phyloP scores from a whole-genome alignment of 768 basidiomycete genomes.

The Boletellus ananas region DNA sequence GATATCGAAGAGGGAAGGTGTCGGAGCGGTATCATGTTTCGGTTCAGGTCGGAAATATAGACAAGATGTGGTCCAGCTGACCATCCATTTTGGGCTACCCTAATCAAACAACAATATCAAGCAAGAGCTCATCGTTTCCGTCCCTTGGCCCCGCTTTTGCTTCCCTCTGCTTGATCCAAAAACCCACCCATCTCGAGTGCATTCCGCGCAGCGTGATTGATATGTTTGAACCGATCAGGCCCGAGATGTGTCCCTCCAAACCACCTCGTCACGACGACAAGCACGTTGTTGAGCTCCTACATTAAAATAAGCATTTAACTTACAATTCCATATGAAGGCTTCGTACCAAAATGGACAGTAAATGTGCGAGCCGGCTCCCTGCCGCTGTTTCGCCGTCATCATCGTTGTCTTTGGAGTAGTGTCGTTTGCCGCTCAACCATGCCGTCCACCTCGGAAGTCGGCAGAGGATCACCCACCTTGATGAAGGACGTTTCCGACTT shows the following conservation, averaged over 20 bases:
- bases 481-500: slow-evolving; percentile 60
- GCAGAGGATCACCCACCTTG: slow-evolving; percentile 51
- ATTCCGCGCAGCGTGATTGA: slow-evolving; percentile 92
- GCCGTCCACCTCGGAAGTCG: not conserved
- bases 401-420: slow-evolving; percentile 66
- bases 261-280: slow-evolving; percentile 91
- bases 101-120: not conserved
- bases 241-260: slow-evolving; percentile 92
- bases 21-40: slow-evolving; percentile 14
- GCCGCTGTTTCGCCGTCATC: slow-evolving; percentile 95
- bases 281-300: slow-evolving; percentile 76
- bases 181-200: slow-evolving; percentile 88
- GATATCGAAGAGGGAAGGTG: slow-evolving; percentile 14
- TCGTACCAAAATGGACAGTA: slow-evolving; percentile 81
- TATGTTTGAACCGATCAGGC: slow-evolving; percentile 86
- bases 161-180: slow-evolving; percentile 48
- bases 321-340: not conserved
- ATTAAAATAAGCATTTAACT: not conserved
- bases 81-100: not conserved
- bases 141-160: slow-evolving; percentile 21
- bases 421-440: slow-evolving; percentile 1
- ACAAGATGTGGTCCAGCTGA: not conserved
- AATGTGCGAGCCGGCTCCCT: slow-evolving; percentile 83
- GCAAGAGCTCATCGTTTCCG: slow-evolving; percentile 23
- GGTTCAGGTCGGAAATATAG: not conserved